phyloP scores from a whole-genome alignment of 106 monocot genomes.

The Phalaenopsis aphrodite region DNA sequence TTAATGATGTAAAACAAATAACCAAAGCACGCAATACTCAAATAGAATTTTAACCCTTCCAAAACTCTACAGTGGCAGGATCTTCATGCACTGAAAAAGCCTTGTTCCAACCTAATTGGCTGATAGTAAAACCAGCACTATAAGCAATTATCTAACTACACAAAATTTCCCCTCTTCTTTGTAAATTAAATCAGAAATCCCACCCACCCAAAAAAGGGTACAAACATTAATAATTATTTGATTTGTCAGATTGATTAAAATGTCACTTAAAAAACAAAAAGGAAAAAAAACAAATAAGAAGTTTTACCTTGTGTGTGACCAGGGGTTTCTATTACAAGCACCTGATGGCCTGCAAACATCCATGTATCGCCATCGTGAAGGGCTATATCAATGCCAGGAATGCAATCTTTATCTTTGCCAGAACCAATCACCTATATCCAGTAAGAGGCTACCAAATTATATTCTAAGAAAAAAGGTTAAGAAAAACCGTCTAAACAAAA shows the following conservation, averaged over 20 bases:
- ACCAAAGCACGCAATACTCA: neutral
- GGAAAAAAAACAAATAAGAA: neutral
- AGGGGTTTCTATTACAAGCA: conserved; percentile 87
- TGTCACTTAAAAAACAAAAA: neutral
- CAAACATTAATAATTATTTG: neutral
- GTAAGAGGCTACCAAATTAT: neutral
- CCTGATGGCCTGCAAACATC: conserved; percentile 96
- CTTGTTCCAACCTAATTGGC: neutral
- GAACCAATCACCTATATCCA: conserved; percentile 76
- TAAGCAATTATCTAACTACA: neutral
- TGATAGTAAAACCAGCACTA: neutral
- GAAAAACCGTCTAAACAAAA: neutral
- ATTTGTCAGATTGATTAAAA: neutral
- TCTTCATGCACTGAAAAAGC: neutral
- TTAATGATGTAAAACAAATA: neutral
- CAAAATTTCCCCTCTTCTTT: neutral
- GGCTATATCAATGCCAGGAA: conserved; percentile 90
- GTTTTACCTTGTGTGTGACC: conserved; percentile 77
- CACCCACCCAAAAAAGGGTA: neutral
- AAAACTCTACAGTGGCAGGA: neutral
- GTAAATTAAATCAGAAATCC: neutral
- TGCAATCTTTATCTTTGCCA: conserved; percentile 63
- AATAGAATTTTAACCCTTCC: neutral
- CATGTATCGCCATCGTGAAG: conserved; percentile 86
- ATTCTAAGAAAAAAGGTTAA: neutral